Evolutionary conservation across 2,329 filamentous ascomycete species (phyloP).

Genomic region (Aureobasidium melanogenum): DNA sequence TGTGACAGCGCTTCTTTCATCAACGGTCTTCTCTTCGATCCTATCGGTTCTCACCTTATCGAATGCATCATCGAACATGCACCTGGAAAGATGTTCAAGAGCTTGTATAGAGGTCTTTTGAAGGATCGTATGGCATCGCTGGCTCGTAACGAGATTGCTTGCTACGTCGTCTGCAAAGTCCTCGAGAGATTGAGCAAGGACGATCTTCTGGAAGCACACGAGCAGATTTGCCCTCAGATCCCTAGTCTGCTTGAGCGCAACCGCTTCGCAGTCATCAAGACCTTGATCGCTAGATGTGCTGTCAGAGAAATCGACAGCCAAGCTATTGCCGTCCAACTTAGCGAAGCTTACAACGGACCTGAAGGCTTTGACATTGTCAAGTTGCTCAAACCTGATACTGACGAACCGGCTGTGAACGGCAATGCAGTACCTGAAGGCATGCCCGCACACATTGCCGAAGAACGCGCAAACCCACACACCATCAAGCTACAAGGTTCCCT

Average conservation of each 20-base stretch:
- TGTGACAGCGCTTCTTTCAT: conserved; percentile 72
- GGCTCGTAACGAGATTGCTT: conserved; percentile 81
- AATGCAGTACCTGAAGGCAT: conserved; percentile 11
- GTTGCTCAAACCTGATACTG: conserved; percentile 49
- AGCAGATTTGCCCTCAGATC: conserved; percentile 64
- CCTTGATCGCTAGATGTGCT: conserved; percentile 72
- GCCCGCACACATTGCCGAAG: conserved; percentile 14
- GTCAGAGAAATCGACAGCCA: conserved; percentile 54
- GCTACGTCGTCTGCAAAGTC: conserved; percentile 75
- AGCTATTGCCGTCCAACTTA: conserved; percentile 48
- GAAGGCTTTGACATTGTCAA: conserved; percentile 48
- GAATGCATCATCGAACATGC: conserved; percentile 75
- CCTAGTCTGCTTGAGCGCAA: conserved; percentile 63
- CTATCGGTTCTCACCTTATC: conserved; percentile 79
- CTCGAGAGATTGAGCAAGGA: conserved; percentile 80
- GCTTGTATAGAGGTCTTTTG: conserved; percentile 71
- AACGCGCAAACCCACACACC: conserved; percentile 9
- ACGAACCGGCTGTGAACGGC: conserved; percentile 10
- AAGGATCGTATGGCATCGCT: conserved; percentile 70
- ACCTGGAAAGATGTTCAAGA: conserved; percentile 85
- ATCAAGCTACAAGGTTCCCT: conserved; percentile 63
- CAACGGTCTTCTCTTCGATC: conserved; percentile 79
- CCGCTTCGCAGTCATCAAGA: conserved; percentile 69
- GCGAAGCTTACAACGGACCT: conserved; percentile 45
- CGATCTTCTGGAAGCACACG: conserved; percentile 65